Evolutionary conservation across 345 rosid species (phyloP), one percentile per base, ranked within the genome.

Genomic region (Murraya paniculata): DNA sequence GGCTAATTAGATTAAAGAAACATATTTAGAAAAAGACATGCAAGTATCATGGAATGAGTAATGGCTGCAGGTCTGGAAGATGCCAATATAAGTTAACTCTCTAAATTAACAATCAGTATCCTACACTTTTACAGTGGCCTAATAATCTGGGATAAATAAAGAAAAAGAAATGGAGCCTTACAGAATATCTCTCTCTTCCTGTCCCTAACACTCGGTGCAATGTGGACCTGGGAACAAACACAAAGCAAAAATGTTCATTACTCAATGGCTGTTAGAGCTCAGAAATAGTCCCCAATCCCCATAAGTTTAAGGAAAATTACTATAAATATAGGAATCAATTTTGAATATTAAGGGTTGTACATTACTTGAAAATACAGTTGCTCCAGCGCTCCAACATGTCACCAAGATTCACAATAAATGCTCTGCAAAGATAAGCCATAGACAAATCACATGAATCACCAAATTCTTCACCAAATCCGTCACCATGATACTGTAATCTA

Each of bases 361-460:
- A 59, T 86, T 89, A 91, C 98, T 91, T 91, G 94, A 94, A 94
- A 64, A 85, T 80, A 71, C 97, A 87, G 88, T 94, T 94, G 91
- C 97, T 94, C 98, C 97, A 92, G 57, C 97, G 94, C 84, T 94
- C 96, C 84, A 94, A 82, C 98, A 94, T 91, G 75, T 92, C 98
- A 4, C 97, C 98, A 76, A 94, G 91, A 85, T 92, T 94, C 78
- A 94, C 96, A 6, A 94, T 86, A 83, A 90, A 91, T 64, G 94
- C 92, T 72, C 96, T 94, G 92, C 48, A 9, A 69, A 28, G 31
- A 78, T 33, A 56, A 53, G 74, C 38, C 70, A 75, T 16, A 48
- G 39, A 24, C 39, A 77, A 67, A 72, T 21, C 31, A 56, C 48
- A 38, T 28, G 9, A 77, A 58, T 36, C 36, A 13, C 3, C 58